Conservation (phyloP, 1,284 basidiomycete genomes). For the Ganoderma leucocontextum region DNA sequence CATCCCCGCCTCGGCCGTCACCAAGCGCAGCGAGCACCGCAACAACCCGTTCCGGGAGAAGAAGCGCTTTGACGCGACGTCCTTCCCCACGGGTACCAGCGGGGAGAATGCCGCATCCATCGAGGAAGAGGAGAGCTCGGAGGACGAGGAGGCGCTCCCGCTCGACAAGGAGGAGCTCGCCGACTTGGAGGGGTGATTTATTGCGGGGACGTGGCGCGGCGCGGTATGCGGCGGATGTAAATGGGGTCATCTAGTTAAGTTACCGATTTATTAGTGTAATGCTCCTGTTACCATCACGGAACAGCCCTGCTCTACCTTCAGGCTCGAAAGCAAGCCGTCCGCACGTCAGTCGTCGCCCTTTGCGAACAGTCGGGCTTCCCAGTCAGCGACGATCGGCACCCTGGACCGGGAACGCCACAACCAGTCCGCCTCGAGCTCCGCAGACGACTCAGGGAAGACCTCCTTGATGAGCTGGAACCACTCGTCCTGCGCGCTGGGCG, state of each 20-base stretch:
- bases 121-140: slow-evolving; percentile 54
- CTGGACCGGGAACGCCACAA: too few relatives aligned
- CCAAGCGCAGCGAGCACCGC: slow-evolving; percentile 44
- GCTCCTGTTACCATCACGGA: not conserved
- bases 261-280: not conserved
- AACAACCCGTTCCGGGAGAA: slow-evolving; percentile 65
- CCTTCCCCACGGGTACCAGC: slow-evolving; percentile 49
- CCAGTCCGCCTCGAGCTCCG: too few relatives aligned
- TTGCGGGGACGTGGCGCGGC: not conserved
- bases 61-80: slow-evolving; percentile 69
- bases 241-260: not conserved
- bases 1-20: slow-evolving; percentile 72
- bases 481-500: too few relatives aligned
- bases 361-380: too few relatives aligned
- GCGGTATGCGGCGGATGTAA: not conserved
- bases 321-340: not conserved
- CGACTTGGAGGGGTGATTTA: slow-evolving; percentile 73
- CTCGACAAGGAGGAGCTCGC: slow-evolving; percentile 65
- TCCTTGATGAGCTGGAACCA: too few relatives aligned
- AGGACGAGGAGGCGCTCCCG: slow-evolving; percentile 59
- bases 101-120: slow-evolving; percentile 48
- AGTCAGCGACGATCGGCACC: too few relatives aligned
- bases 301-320: not conserved
- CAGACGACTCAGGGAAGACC: too few relatives aligned
- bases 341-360: not conserved